Evolutionary conservation across 805 yeast species (phyloP), one percentile per base, ranked within the genome.

Genomic region (Candida gorgasii): DNA sequence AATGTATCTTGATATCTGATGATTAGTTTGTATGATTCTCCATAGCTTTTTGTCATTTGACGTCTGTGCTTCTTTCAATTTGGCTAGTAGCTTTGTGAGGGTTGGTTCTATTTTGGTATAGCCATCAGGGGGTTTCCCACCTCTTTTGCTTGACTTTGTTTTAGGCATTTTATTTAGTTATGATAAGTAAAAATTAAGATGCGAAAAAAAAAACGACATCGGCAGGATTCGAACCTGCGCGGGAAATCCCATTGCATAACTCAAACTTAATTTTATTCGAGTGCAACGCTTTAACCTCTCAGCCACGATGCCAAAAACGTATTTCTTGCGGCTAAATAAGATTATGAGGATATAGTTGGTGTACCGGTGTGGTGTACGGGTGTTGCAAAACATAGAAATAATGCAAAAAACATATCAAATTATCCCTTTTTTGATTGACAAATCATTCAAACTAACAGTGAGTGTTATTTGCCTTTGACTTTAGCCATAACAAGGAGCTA

Each of bases 1-100:
- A 1, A 89, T 69, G 54, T 89, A 89, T 40, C 90, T 62, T 1
- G 92, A 80, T 37, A 84, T 73, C 54, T 86, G 89, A 57, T 87
- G 92, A 45, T 82, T 75, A n/a, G 87, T 59, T 53, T 76, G 78
- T 49, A 77, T 71, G 14, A 89, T 79, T 40, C 83, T 84, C 89
- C 93, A 86, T 7, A 81, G 58, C 42, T 74, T 70, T 43, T 80
- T 78, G n/a, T 76, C 72, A 13, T 72, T 66, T 16, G 75, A 68
- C 11, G 56, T 52, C 44, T 68, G 73, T 1, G 68, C 68, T 22
- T 76, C 81, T 58, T 80, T 81, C 46, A 88, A 62, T 48, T 78
- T 76, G 16, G 67, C 65, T 14, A 73, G 77, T 50, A 84, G 84
- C 43, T 82, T 82, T 2, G 63, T 61, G 12, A 89, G 54, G 0